Evolutionary conservation across 441 rosid genomes (phyloP), one percentile per base, ranked within the genome.

Genomic region (Erysimum pusillum): DNA sequence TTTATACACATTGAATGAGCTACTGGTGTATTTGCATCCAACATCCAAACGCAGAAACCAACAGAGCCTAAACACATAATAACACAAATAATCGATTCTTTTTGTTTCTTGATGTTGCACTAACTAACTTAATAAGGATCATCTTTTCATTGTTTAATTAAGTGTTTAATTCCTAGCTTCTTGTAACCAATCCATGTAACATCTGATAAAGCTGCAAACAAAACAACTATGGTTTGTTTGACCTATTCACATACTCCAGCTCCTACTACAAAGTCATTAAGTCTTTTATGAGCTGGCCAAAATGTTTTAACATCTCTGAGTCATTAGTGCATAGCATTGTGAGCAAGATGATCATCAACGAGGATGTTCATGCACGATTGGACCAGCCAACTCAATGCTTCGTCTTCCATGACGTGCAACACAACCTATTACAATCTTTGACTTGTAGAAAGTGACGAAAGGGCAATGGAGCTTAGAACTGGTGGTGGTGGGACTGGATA

Each of bases 301-400:
- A 67, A 88, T 88, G 88, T 89, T 91, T 79, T 79, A 90, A 85
- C 69, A 77, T 91, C 63, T 63, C 87, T 0, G 85, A 81, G 70
- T 76, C 77, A 25, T 85, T 81, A 77, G 74, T 74, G 2, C 90
- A 87, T 68, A 76, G 90, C 82, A 71, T 85, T 20, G 89, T 85
- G 3, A 91, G 91, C 81, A 91, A 84, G 80, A 86, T 91, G 92
- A 87, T 89, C 86, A 85, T 89, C 67, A 87, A 83, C 4, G 91
- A 91, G 65, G 94, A 91, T 81, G 86, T 91, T 58, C 83, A 79
- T 18, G 91, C 92, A 22, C 88, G 90, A 57, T 93, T 92, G 97
- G 95, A 91, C 81, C 95, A 93, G 90, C 92, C 97, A 36, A 86
- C 91, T 3, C 82, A 36, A 18, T 89, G 94, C 53, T 65, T 93